Base-by-base conservation (phyloP, 768 basidiomycete genomes). In the Mycena capillaripes region DNA sequence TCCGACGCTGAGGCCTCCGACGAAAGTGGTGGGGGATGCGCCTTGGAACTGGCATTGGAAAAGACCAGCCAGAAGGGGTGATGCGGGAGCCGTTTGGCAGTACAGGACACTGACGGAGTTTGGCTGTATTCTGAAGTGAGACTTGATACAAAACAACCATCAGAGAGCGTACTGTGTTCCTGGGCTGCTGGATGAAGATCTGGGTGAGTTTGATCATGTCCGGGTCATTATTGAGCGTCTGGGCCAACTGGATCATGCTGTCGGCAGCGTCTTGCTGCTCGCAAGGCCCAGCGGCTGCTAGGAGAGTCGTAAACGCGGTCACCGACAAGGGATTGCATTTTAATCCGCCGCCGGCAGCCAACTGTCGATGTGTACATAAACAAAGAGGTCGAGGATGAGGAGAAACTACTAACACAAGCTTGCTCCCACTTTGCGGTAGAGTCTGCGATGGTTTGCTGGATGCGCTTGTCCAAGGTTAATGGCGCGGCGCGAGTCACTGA, bases 31-130 rank as follows among this genome's bases (percentile, higher is more conserved):
- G 42, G 81, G 82, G 59, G 89, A 77, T 27, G 82, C 84, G 63
- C 88, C 85, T 72, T 83, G 79, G 79, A 86, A 90, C 78, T 91
- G 90, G 77, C 89, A 90, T 75, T 90, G 89, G 82, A 87, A 90
- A 34, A 88, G 81, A 10, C 89, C 89, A 58, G 86, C 82, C 16
- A 91, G 84, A 77, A 90, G 88, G 0, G 81, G 29, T 71, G 91
- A 90, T 67, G 78, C 78, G 19, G 89, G 89, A 0, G 89, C 84
- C n/a, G 81, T 75, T 72, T 90, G 85, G 79, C 90, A 91, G 80
- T 90, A 90, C 1, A 79, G 86, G 2, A 89, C 82, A 40, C 83
- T 84, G 65, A 80, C 75, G 7, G 85, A 85, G 56, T 80, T 80
- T 19, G 88, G 88, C 85, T 88, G 16, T 46, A 65, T 38, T 16